These are phyloP conservation scores for Castanospermum australe DNA, from an alignment of 306 rosid genomes.

Conservation along the genomic window DNA sequence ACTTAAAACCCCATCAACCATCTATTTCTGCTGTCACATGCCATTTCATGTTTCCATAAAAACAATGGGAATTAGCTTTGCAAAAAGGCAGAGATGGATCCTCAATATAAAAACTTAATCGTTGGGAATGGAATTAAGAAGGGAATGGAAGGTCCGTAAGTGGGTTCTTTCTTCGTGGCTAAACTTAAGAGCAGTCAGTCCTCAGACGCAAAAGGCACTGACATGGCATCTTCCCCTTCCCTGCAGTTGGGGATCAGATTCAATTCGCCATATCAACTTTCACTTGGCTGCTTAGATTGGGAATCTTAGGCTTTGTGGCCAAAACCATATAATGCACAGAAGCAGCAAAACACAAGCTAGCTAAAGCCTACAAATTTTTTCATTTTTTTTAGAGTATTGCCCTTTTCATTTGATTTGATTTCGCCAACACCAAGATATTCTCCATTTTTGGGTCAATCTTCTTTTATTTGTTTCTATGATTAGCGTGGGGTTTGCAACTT, in stretches of 20 bases:
- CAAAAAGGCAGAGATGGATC: not conserved
- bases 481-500: not conserved
- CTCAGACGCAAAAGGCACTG: conserved; percentile 14
- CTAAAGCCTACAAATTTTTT: not conserved
- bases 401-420: not conserved
- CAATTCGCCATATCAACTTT: conserved; percentile 10
- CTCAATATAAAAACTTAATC: not conserved
- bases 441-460: not conserved
- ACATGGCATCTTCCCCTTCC: conserved; percentile 7
- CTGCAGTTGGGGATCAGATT: conserved; percentile 17
- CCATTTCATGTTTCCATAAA: not conserved
- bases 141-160: conserved; percentile 6
- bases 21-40: not conserved
- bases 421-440: not conserved
- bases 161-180: not conserved
- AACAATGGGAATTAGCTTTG: not conserved
- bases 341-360: not conserved
- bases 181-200: not conserved
- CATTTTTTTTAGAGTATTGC: not conserved
- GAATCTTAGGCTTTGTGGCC: conserved; percentile 12
- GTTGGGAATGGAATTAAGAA: not conserved
- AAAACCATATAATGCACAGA: not conserved
- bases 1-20: too few relatives aligned
- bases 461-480: not conserved
- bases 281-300: conserved; percentile 5